A percentile compares a stretch with the other conserved stretches of the same genome.
These are phyloP conservation scores for Leersia perrieri DNA, from an alignment of 176 grass and related monocot genomes.

Conservation along the genomic window DNA sequence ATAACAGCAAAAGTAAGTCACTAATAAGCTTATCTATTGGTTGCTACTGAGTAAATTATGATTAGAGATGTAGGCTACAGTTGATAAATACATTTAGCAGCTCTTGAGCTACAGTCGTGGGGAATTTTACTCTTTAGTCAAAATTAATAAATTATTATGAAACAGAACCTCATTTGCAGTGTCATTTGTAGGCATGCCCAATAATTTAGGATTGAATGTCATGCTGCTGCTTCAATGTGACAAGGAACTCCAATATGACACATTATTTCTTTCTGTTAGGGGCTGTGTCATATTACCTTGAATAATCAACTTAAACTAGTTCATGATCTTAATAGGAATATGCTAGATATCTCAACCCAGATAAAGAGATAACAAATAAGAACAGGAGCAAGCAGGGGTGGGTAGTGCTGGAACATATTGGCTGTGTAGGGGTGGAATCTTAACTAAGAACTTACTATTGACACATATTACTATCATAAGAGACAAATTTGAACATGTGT, in stretches of 20 bases:
- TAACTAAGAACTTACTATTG: background rate
- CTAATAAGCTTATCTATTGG: slow-evolving; percentile 4
- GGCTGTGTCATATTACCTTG: background rate
- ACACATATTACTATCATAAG: background rate
- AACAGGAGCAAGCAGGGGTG: background rate
- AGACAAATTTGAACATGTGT: background rate
- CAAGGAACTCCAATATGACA: background rate
- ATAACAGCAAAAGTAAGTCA: slow-evolving; percentile 78
- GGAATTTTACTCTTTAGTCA: background rate
- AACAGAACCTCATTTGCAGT: slow-evolving; percentile 25
- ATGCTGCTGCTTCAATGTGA: background rate
- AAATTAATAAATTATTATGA: background rate
- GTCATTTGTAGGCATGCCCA: background rate
- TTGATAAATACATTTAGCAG: slow-evolving; percentile 3
- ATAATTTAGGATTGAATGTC: background rate
- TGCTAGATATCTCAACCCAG: background rate
- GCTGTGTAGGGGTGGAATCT: background rate
- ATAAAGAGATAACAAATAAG: slow-evolving; percentile 11
- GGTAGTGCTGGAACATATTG: slow-evolving; percentile 4
- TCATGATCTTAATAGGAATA: background rate
- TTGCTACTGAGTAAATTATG: background rate
- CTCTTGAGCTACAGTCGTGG: background rate
- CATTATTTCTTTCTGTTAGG: background rate
- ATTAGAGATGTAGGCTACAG: background rate
- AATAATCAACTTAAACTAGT: background rate